Percentiles rank a stretch among this genome's conserved stretches.
phyloP scores from a whole-genome alignment of 2,329 filamentous ascomycete species.

The Exserohilum rostratum region DNA sequence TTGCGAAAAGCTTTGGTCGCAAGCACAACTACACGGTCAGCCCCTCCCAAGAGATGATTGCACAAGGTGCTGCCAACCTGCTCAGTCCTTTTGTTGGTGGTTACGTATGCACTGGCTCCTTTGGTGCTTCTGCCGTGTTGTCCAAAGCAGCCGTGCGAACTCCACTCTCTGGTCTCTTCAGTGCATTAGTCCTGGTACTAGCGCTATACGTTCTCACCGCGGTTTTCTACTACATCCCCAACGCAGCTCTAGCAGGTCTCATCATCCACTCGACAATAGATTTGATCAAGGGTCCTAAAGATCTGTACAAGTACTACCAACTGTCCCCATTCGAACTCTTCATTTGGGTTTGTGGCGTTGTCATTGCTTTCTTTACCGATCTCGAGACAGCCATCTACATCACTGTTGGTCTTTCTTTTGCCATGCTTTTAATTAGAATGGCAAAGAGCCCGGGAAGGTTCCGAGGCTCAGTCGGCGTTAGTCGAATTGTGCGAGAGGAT shows the following conservation, averaged over 20 bases:
- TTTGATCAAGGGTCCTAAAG: constrained; percentile 85
- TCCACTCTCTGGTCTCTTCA: constrained; percentile 85
- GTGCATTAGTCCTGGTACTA: constrained; percentile 78
- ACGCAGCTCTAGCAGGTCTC: constrained; percentile 76
- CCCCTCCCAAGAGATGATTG: constrained; percentile 91
- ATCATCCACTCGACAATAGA: constrained; percentile 94
- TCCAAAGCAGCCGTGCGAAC: constrained; percentile 92
- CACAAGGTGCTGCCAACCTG: constrained; percentile 85
- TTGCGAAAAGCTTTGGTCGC: constrained; percentile 91
- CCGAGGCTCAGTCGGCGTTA: constrained; percentile 26
- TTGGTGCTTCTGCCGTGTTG: constrained; percentile 92
- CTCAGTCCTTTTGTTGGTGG: constrained; percentile 86
- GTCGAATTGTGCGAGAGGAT: constrained; percentile 47
- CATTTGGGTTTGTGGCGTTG: constrained; percentile 87
- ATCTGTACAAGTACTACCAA: constrained; percentile 89
- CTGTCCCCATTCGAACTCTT: constrained; percentile 86
- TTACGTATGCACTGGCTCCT: constrained; percentile 90
- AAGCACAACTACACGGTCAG: constrained; percentile 93
- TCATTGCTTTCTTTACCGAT: constrained; percentile 80
- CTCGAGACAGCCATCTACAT: constrained; percentile 92
- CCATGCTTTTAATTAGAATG: constrained; percentile 74
- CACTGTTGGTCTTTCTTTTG: constrained; percentile 76
- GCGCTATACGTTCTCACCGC: constrained; percentile 85
- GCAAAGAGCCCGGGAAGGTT: constrained; percentile 35
- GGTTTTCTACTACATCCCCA: constrained; percentile 91